These are phyloP conservation scores for Ophiobolus disseminans DNA, from an alignment of 2,329 filamentous ascomycete species.

Conservation along the genomic window DNA sequence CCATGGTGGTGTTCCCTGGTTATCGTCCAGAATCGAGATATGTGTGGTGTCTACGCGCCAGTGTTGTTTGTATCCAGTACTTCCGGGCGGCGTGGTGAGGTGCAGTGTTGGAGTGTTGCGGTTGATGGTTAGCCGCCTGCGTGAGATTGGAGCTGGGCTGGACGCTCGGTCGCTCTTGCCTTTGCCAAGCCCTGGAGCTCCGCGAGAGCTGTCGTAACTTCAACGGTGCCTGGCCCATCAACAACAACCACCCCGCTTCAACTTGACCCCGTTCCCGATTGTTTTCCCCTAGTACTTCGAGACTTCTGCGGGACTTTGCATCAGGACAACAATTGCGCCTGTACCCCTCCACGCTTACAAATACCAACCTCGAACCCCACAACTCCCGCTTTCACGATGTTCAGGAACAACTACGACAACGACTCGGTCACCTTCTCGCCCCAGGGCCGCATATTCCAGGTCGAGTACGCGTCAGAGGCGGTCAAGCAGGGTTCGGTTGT, in stretches of 20 bases:
- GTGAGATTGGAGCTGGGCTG: constrained; percentile 16
- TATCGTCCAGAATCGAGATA: not conserved
- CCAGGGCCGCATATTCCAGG: constrained; percentile 99
- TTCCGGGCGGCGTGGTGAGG: constrained; percentile 3
- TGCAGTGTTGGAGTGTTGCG: constrained; percentile 6
- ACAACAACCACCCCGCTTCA: constrained; percentile 19
- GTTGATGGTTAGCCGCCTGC: constrained; percentile 12
- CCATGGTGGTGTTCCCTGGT: constrained; percentile 59
- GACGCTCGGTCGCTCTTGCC: constrained; percentile 16
- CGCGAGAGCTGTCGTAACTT: constrained; percentile 33
- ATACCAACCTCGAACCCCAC: constrained; percentile 14
- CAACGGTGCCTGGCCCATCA: constrained; percentile 33
- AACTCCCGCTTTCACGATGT: constrained; percentile 70
- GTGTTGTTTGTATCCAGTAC: not conserved
- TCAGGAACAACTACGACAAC: constrained; percentile 99
- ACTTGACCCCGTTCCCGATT: not conserved
- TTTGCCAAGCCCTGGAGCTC: constrained; percentile 23
- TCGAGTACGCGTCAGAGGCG: constrained; percentile 98
- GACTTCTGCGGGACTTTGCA: not conserved
- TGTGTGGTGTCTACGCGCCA: not conserved
- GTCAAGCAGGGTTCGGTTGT: constrained; percentile 99
- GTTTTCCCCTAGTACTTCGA: not conserved
- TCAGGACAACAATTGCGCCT: too few species aligned
- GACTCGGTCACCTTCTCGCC: constrained; percentile 99
- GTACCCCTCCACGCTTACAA: not conserved